Evolutionary conservation across 805 yeast species (phyloP).

Genomic region (Kuraishia capsulata): DNA sequence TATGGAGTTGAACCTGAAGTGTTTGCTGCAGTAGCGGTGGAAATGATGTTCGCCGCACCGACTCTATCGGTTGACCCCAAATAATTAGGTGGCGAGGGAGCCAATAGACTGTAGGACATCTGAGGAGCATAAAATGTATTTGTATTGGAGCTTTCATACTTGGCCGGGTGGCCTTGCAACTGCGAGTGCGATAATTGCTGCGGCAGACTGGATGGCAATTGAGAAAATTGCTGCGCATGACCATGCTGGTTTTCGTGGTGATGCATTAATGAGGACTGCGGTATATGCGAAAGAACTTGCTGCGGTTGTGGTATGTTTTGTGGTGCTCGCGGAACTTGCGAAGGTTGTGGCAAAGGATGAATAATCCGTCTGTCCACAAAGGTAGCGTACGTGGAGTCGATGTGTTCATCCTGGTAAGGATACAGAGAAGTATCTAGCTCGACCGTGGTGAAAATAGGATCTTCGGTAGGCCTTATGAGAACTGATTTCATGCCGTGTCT

Average conservation of each 20-base stretch:
- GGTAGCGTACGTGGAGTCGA: neutral
- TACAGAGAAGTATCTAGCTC: slow-evolving; percentile 11
- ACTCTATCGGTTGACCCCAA: neutral
- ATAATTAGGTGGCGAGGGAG: neutral
- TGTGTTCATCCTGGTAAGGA: slow-evolving; percentile 9
- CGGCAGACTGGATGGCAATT: too few relatives aligned
- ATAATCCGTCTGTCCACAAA: neutral
- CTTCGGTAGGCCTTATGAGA: slow-evolving; percentile 34
- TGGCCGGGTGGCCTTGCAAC: neutral
- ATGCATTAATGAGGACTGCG: neutral
- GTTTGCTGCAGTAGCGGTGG: too few relatives aligned
- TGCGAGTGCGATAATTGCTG: too few relatives aligned
- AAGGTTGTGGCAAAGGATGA: neutral
- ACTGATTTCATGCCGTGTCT: neutral
- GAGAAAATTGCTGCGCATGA: neutral
- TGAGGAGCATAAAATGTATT: neutral
- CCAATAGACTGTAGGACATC: neutral
- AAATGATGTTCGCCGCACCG: neutral
- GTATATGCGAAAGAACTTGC: neutral
- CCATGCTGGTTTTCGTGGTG: neutral
- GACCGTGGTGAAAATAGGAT: slow-evolving; percentile 23
- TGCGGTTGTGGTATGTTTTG: neutral
- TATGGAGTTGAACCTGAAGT: too few relatives aligned
- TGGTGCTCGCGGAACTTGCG: too few relatives aligned
- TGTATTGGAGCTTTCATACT: neutral